Percentiles rank a stretch among this genome's conserved stretches.
Evolutionary conservation across 177 flowering plant genomes (phyloP).

Genomic region (Vitis hybrid): DNA sequence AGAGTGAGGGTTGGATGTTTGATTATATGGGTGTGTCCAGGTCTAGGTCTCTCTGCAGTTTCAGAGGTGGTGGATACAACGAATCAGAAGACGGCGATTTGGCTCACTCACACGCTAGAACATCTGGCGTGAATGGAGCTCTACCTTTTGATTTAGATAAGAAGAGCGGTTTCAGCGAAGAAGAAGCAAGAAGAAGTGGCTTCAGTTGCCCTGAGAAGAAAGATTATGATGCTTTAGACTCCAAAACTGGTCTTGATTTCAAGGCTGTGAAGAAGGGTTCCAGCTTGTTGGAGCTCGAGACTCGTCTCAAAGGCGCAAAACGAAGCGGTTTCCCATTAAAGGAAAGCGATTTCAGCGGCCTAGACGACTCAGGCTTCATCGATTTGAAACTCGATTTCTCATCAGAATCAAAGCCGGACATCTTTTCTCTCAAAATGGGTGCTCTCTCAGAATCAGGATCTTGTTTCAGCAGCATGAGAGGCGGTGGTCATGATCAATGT

Average conservation of each 20-base stretch:
- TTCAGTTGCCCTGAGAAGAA: constrained; percentile 17
- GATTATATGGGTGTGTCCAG: constrained; percentile 53
- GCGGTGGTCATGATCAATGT: constrained; percentile 6
- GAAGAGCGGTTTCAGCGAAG: constrained; percentile 19
- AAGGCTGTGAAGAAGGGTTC: constrained; percentile 7
- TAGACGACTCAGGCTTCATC: constrained; percentile 57
- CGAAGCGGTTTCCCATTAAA: constrained; percentile 31
- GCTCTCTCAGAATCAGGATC: constrained; percentile 22
- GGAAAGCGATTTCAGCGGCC: constrained; percentile 37
- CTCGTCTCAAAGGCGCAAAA: constrained; percentile 19
- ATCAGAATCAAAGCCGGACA: constrained; percentile 23
- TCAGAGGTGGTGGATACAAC: constrained; percentile 38
- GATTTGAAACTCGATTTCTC: constrained; percentile 59
- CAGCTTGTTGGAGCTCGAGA: neutral
- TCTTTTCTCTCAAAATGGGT: constrained; percentile 22
- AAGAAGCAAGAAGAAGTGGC: constrained; percentile 32
- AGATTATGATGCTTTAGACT: constrained; percentile 2
- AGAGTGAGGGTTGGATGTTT: constrained; percentile 46
- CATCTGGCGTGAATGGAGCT: constrained; percentile 42
- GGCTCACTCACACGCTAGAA: constrained; percentile 42
- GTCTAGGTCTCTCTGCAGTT: constrained; percentile 62
- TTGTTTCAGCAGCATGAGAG: constrained; percentile 28
- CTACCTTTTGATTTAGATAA: constrained; percentile 28
- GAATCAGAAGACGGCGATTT: constrained; percentile 39
- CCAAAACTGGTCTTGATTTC: constrained; percentile 9